These are phyloP conservation scores for Leptographium procerum DNA, from an alignment of 2,329 filamentous ascomycete genomes.

Conservation along the genomic window DNA sequence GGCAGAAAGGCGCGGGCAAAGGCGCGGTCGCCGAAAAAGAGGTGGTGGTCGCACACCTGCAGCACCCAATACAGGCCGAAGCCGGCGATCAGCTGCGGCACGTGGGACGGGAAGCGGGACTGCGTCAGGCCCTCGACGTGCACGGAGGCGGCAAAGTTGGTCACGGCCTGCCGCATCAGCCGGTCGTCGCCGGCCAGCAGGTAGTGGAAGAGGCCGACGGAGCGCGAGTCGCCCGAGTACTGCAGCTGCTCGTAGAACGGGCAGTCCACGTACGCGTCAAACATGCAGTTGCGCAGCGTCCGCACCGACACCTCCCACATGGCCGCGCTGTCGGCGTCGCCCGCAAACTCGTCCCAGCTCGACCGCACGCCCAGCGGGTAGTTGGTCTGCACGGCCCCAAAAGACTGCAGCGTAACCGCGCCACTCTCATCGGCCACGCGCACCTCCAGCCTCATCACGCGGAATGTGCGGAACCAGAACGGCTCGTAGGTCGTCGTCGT, in stretches of 20 bases:
- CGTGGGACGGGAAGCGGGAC: slow-evolving; percentile 24
- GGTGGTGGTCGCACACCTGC: slow-evolving; percentile 24
- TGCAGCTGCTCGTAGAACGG: slow-evolving; percentile 25
- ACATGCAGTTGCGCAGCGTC: slow-evolving; percentile 24
- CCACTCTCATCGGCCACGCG: slow-evolving; percentile 11
- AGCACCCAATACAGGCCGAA: slow-evolving; percentile 27
- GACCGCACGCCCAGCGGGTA: slow-evolving; percentile 24
- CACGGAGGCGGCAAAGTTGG: slow-evolving; percentile 15
- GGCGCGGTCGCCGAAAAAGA: slow-evolving; percentile 21
- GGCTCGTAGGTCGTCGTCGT: slow-evolving; percentile 19
- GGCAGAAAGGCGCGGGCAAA: slow-evolving; percentile 21
- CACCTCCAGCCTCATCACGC: slow-evolving; percentile 21
- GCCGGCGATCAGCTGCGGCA: slow-evolving; percentile 23
- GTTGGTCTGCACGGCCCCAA: slow-evolving; percentile 22
- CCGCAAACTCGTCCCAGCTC: slow-evolving; percentile 10
- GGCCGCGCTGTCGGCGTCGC: slow-evolving; percentile 5
- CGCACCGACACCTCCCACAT: slow-evolving; percentile 19
- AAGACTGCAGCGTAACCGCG: slow-evolving; percentile 15
- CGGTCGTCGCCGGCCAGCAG: slow-evolving; percentile 20
- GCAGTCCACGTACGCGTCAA: slow-evolving; percentile 23
- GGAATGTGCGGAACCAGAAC: slow-evolving; percentile 30
- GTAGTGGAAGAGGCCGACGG: slow-evolving; percentile 20
- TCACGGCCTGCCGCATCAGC: slow-evolving; percentile 20
- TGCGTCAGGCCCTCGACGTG: slow-evolving; percentile 20
- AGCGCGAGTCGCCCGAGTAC: slow-evolving; percentile 15